phyloP scores from a whole-genome alignment of 176 grass and related monocot species.

The Musa acuminata region DNA sequence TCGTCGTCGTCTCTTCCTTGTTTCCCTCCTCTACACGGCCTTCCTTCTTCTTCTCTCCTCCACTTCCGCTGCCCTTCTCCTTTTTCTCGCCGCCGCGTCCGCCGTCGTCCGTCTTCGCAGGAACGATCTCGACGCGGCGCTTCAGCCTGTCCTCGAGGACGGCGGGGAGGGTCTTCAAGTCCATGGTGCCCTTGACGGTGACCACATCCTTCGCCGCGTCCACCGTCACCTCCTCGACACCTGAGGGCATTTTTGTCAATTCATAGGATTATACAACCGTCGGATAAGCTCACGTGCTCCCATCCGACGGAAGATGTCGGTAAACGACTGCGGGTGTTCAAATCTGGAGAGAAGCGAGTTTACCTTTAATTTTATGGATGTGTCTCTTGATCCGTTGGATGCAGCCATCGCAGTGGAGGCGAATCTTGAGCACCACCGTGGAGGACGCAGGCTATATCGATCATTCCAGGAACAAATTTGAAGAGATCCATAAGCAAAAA shows the following conservation, averaged over 20 bases:
- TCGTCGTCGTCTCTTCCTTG: not conserved
- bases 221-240: slow-evolving; percentile 56
- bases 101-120: slow-evolving; percentile 31
- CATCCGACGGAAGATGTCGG: not conserved
- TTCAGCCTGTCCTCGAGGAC: slow-evolving; percentile 63
- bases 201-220: slow-evolving; percentile 68
- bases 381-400: slow-evolving; percentile 56
- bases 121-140: slow-evolving; percentile 51
- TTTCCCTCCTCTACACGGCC: not conserved
- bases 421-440: slow-evolving; percentile 86
- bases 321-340: not conserved
- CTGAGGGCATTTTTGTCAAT: slow-evolving; percentile 7
- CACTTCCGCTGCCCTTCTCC: not conserved
- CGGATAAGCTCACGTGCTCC: not conserved
- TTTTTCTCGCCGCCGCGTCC: slow-evolving; percentile 28
- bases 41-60: slow-evolving; percentile 11
- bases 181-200: slow-evolving; percentile 76
- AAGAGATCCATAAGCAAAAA: too few species aligned
- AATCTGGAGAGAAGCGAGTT: not conserved
- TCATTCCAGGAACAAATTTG: too few species aligned
- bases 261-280: not conserved
- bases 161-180: slow-evolving; percentile 44
- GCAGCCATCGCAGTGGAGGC: slow-evolving; percentile 86
- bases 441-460: slow-evolving; percentile 26
- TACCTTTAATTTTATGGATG: slow-evolving; percentile 76